Percentiles rank a stretch among this genome's conserved stretches.
Conservation (phyloP, 2,329 filamentous ascomycete species). For the Trichoderma gracile region DNA sequence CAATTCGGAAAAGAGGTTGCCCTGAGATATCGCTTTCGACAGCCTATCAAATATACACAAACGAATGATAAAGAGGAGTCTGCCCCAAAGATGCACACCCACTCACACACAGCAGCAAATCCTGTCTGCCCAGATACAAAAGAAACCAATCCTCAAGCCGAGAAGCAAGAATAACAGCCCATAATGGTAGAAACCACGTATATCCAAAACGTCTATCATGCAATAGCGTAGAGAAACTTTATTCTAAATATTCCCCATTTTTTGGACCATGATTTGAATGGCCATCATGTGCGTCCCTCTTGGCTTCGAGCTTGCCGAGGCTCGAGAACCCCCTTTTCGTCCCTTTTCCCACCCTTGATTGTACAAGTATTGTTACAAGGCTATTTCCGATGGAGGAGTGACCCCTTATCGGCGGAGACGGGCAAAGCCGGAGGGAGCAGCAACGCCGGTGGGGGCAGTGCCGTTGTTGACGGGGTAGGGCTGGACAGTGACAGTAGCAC, state of each 20-base stretch:
- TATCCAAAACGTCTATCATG: slow-evolving; percentile 20
- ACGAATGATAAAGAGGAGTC: slow-evolving; percentile 11
- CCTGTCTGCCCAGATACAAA: not conserved
- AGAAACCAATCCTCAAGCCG: not conserved
- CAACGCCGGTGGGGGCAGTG: slow-evolving; percentile 30
- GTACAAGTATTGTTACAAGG: slow-evolving; percentile 13
- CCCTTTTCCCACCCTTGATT: not conserved
- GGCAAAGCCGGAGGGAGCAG: slow-evolving; percentile 37
- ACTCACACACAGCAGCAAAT: not conserved
- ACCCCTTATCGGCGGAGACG: slow-evolving; percentile 37
- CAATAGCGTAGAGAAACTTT: slow-evolving; percentile 10
- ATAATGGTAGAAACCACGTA: not conserved
- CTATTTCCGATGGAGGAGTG: not conserved
- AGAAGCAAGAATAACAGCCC: not conserved
- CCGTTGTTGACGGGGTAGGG: slow-evolving; percentile 47
- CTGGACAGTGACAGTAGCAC: slow-evolving; percentile 41
- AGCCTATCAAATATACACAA: slow-evolving; percentile 25
- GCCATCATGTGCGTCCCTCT: not conserved
- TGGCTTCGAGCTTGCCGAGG: not conserved
- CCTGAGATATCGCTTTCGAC: not conserved
- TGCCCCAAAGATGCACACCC: not conserved
- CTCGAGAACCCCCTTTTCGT: not conserved
- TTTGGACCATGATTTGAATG: slow-evolving; percentile 1
- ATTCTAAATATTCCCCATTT: not conserved
- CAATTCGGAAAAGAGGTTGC: slow-evolving; percentile 18